These are phyloP conservation scores for Fomitopsis pinicola DNA, from an alignment of 1,284 basidiomycete genomes.

Conservation along the genomic window DNA sequence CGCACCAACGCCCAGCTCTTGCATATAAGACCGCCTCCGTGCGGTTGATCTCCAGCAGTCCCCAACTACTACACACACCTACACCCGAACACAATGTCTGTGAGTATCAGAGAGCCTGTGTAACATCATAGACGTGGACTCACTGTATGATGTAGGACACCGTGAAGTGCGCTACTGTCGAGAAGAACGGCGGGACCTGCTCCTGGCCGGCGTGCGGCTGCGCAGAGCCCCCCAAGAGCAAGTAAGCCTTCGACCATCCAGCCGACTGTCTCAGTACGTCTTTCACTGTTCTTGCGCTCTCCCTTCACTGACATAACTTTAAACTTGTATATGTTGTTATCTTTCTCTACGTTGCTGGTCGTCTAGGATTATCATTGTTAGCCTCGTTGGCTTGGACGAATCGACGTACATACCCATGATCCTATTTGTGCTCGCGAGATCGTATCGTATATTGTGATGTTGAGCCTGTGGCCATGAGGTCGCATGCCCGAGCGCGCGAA, in stretches of 20 bases:
- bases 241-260: neutral
- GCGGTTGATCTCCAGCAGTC: neutral
- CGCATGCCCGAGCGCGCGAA: too few relatives aligned
- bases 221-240: constrained; percentile 7
- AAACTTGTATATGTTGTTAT: too few relatives aligned
- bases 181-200: constrained; percentile 6
- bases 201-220: constrained; percentile 6
- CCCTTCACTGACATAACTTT: too few relatives aligned
- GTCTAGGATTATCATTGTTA: too few relatives aligned
- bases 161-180: constrained; percentile 5
- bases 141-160: neutral
- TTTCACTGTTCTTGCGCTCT: too few relatives aligned
- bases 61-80: neutral
- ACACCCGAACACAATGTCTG: constrained; percentile 3
- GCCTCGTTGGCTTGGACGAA: too few relatives aligned
- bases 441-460: too few relatives aligned
- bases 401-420: too few relatives aligned
- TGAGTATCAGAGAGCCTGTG: neutral
- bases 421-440: too few relatives aligned
- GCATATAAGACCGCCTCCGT: neutral
- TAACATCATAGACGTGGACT: neutral
- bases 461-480: too few relatives aligned
- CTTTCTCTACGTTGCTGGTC: too few relatives aligned
- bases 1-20: neutral
- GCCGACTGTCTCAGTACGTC: too few relatives aligned